phyloP scores from a whole-genome alignment of 108 stramenopile species.

The Skeletonema grethae region DNA sequence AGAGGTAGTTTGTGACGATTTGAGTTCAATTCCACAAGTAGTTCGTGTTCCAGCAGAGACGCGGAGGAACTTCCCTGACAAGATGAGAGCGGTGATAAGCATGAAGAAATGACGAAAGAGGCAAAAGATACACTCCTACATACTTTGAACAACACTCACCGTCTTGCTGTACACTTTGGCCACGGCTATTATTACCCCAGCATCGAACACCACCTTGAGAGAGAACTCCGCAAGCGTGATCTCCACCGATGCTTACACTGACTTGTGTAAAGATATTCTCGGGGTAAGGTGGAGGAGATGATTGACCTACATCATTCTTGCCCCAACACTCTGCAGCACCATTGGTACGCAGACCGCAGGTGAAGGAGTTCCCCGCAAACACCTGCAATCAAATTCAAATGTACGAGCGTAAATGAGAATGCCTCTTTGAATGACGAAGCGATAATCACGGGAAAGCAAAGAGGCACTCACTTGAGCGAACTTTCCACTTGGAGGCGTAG shows the following conservation, averaged over 20 bases:
- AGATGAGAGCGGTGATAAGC: not conserved
- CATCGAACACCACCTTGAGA: slow-evolving; percentile 24
- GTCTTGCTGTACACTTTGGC: slow-evolving; percentile 33
- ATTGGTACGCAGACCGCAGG: slow-evolving; percentile 31
- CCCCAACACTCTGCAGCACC: slow-evolving; percentile 38
- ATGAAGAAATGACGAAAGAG: not conserved
- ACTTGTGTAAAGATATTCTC: slow-evolving; percentile 29
- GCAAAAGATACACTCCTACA: not conserved
- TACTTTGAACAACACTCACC: slow-evolving; percentile 21
- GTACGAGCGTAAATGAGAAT: not conserved
- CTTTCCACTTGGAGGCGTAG: slow-evolving; percentile 21
- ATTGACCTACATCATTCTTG: slow-evolving; percentile 34
- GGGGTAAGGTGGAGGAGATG: slow-evolving; percentile 22
- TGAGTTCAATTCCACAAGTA: slow-evolving; percentile 28
- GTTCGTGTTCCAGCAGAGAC: slow-evolving; percentile 31
- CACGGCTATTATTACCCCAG: slow-evolving; percentile 43
- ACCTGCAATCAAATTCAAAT: slow-evolving; percentile 17
- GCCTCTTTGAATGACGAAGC: not conserved
- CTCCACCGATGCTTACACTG: slow-evolving; percentile 27
- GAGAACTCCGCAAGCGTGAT: slow-evolving; percentile 34
- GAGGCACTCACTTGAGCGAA: slow-evolving; percentile 26
- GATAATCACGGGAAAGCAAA: not conserved
- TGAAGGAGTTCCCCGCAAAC: slow-evolving; percentile 37
- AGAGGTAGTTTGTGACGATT: slow-evolving; percentile 4
- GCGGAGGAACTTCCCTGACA: slow-evolving; percentile 32